Conservation (phyloP, 2,329 filamentous ascomycete species). For the Nannizziopsis arthrosporioides region DNA sequence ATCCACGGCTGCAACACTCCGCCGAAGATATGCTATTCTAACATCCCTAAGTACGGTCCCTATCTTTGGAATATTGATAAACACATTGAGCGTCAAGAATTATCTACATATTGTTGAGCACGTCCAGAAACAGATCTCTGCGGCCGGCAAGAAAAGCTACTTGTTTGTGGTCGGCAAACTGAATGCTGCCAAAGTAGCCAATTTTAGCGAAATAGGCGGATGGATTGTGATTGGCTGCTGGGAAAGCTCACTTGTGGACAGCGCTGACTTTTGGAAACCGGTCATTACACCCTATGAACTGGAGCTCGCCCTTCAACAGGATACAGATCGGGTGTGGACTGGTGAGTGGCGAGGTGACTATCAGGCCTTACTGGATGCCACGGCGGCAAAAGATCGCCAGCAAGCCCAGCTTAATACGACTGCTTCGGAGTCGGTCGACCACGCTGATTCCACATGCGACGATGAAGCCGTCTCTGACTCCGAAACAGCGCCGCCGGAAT, state of each 20-base stretch:
- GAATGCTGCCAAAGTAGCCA: conserved; percentile 89
- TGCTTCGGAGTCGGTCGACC: background rate
- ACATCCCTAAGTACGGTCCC: conserved; percentile 67
- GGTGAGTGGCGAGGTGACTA: conserved; percentile 84
- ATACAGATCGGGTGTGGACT: conserved; percentile 70
- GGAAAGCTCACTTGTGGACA: conserved; percentile 88
- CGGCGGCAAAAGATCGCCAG: conserved; percentile 16
- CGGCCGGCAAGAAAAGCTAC: conserved; percentile 86
- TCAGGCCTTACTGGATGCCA: conserved; percentile 48
- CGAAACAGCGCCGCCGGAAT: conserved; percentile 65
- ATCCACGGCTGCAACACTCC: conserved; percentile 49
- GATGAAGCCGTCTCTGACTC: conserved; percentile 53
- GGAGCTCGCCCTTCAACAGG: conserved; percentile 60
- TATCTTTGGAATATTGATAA: conserved; percentile 88
- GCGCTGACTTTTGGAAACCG: conserved; percentile 75
- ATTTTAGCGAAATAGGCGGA: conserved; percentile 87
- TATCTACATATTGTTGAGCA: conserved; percentile 71
- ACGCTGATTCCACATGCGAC: conserved; percentile 24
- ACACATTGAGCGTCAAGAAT: conserved; percentile 84
- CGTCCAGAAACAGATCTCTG: conserved; percentile 59
- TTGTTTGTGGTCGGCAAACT: conserved; percentile 94
- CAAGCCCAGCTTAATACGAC: conserved; percentile 18
- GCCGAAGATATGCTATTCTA: conserved; percentile 78
- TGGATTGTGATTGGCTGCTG: conserved; percentile 98
- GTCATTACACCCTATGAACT: conserved; percentile 95